Percentiles rank a stretch among this genome's conserved stretches.
These are phyloP conservation scores for Urostyla sp. DNA, from an alignment of 73 alveolate genomes.

Conservation along the genomic window DNA sequence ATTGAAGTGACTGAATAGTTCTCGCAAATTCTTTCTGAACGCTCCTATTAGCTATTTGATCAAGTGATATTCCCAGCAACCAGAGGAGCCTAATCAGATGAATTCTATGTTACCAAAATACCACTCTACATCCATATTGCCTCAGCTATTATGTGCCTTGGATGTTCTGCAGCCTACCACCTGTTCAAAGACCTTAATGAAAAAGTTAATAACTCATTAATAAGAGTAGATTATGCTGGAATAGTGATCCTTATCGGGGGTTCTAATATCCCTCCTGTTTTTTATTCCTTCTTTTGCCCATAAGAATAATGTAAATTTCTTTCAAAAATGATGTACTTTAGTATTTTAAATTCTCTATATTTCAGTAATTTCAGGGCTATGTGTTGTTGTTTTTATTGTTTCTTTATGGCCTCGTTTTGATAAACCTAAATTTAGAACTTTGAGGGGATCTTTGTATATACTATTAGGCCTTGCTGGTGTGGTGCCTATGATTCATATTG, in stretches of 20 bases:
- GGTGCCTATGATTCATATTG: slow-evolving; percentile 42
- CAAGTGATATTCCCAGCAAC: too few relatives aligned
- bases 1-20: too few relatives aligned
- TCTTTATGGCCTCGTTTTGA: slow-evolving; percentile 52
- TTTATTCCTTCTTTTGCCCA: slow-evolving; percentile 30
- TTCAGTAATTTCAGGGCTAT: not conserved
- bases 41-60: too few relatives aligned
- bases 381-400: slow-evolving; percentile 14
- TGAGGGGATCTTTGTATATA: slow-evolving; percentile 39
- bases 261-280: slow-evolving; percentile 36
- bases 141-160: slow-evolving; percentile 39
- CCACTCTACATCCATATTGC: slow-evolving; percentile 43
- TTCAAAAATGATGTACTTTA: not conserved
- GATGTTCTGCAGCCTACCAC: slow-evolving; percentile 43
- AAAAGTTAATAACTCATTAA: slow-evolving; percentile 19
- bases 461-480: slow-evolving; percentile 41
- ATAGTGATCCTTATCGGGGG: slow-evolving; percentile 38
- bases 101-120: slow-evolving; percentile 25
- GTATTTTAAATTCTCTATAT: slow-evolving; percentile 39
- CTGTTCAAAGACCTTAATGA: slow-evolving; percentile 37
- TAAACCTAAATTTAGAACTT: slow-evolving; percentile 49
- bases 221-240: slow-evolving; percentile 50
- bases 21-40: too few relatives aligned
- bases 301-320: slow-evolving; percentile 3
- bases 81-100: too few relatives aligned